Percentiles rank a stretch among this genome's conserved stretches.
phyloP scores from a whole-genome alignment of 495 filamentous ascomycete genomes.

The Penicillium chermesinum region DNA sequence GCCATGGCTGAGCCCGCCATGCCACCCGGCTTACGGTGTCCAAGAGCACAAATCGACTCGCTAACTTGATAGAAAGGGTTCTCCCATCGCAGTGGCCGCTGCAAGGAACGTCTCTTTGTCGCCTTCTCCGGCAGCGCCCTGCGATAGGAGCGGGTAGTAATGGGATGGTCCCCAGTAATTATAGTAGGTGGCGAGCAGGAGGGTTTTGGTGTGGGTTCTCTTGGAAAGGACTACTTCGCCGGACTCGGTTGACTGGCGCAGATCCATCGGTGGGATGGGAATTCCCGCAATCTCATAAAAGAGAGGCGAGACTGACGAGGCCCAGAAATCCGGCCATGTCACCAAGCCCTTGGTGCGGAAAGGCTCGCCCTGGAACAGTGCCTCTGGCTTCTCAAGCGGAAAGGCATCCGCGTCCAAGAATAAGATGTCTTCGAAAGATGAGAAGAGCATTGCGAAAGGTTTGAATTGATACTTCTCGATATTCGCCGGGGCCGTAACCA shows the following conservation, averaged over 20 bases:
- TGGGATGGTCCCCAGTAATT: constrained; percentile 47
- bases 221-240: constrained; percentile 48
- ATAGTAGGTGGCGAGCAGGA: constrained; percentile 51
- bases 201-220: constrained; percentile 32
- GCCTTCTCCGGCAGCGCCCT: constrained; percentile 47
- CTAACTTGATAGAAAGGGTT: constrained; percentile 41
- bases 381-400: constrained; percentile 40
- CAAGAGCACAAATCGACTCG: constrained; percentile 24
- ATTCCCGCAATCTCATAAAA: constrained; percentile 47
- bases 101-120: constrained; percentile 54
- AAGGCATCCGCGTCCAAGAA: constrained; percentile 54
- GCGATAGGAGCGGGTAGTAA: constrained; percentile 47
- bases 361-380: constrained; percentile 41
- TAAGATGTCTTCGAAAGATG: constrained; percentile 50
- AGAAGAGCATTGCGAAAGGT: constrained; percentile 49
- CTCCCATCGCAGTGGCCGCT: constrained; percentile 37
- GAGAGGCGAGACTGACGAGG: constrained; percentile 34
- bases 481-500: constrained; percentile 13
- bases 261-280: constrained; percentile 11
- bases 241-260: constrained; percentile 38
- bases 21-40: constrained; percentile 33
- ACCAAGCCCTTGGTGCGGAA: constrained; percentile 43
- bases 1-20: constrained; percentile 35
- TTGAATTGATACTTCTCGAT: constrained; percentile 50
- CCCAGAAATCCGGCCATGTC: constrained; percentile 56